Evolutionary conservation across 1,139 yeast species (phyloP).

Genomic region (Suhomyces choctaworum): DNA sequence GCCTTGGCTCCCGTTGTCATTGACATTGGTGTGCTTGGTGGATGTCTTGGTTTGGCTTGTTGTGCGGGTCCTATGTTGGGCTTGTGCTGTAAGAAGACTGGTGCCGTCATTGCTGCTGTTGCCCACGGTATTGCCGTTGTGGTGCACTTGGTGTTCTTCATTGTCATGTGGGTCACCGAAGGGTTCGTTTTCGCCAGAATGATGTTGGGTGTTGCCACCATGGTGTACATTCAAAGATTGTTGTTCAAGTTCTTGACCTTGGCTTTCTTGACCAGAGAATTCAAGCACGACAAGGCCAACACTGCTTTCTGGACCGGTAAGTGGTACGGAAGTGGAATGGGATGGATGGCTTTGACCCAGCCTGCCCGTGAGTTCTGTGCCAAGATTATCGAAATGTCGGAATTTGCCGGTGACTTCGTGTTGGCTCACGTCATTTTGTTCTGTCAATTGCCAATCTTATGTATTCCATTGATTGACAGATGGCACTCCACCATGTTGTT

Average conservation of each 20-base stretch:
- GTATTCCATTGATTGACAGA: slow-evolving; percentile 87
- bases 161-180: slow-evolving; percentile 96
- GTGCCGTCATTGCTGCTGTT: slow-evolving; percentile 94
- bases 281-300: slow-evolving; percentile 94
- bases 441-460: slow-evolving; percentile 83
- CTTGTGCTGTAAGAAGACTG: slow-evolving; percentile 95
- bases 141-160: slow-evolving; percentile 80
- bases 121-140: slow-evolving; percentile 95
- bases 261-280: slow-evolving; percentile 86
- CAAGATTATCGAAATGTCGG: slow-evolving; percentile 89
- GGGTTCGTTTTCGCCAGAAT: slow-evolving; percentile 87
- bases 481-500: slow-evolving; percentile 98
- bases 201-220: slow-evolving; percentile 82
- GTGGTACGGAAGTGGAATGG: slow-evolving; percentile 95
- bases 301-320: slow-evolving; percentile 99
- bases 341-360: slow-evolving; percentile 95
- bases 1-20: slow-evolving; percentile 89
- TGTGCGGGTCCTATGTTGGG: slow-evolving; percentile 97
- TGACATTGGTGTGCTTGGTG: slow-evolving; percentile 80
- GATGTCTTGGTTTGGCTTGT: slow-evolving; percentile 80
- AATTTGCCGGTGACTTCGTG: slow-evolving; percentile 95
- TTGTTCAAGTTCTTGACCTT: slow-evolving; percentile 84
- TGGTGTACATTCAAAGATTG: slow-evolving; percentile 85
- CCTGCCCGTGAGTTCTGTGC: slow-evolving; percentile 96
- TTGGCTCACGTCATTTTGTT: slow-evolving; percentile 88